Base-by-base conservation (phyloP, 306 rosid species). In the Lathyrus aphaca region DNA sequence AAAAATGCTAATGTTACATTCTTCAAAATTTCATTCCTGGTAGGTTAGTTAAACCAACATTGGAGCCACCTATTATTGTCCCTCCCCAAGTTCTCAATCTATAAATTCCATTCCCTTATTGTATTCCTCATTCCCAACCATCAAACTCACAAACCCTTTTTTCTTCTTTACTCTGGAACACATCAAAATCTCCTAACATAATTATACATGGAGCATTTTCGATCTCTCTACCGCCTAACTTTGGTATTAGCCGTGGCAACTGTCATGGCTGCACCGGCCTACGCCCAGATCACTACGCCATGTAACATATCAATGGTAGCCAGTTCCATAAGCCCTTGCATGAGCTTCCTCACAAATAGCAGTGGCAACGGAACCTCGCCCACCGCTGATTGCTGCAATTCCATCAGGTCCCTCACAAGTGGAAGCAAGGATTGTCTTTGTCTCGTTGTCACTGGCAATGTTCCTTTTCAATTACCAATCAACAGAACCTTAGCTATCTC, bases 401-500 rank as follows among this genome's bases (percentile, higher is more conserved):
- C 92, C 0, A 73, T 94, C n/a, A 87, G 82, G 59, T 37, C 90
- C 10, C 60, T 89, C 46, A 79, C 99, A 5, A 59, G 83, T 45
- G 81, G 83, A 1, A 9, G 97, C 49, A 80, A 71, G 88, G 88
- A 75, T 61, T 94, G 97, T 63, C 10, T 87, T 10, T 94, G 99
- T 86, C 91, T 91, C 68, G 18, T 91, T 51, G 56, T 75, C 11
- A 87, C 86, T 2, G 97, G 87, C 45, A 72, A 46, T 2, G 77
- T 87, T 71, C 95, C 97, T 40, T 80, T 94, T 53, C 81, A 17
- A 67, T 0, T 91, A n/a, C 96, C 99, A 13, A 66, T 94, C 78
- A 94, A 91, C 75, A 74, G 95, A 29, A 69, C 96, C 15, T 74
- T 87, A 16, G 99, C 88, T 69, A 79, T 91, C 60, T 83, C 99